Percentiles rank a stretch among this genome's conserved stretches.
Conservation (phyloP, 768 basidiomycete genomes). For the Russula sp. region DNA sequence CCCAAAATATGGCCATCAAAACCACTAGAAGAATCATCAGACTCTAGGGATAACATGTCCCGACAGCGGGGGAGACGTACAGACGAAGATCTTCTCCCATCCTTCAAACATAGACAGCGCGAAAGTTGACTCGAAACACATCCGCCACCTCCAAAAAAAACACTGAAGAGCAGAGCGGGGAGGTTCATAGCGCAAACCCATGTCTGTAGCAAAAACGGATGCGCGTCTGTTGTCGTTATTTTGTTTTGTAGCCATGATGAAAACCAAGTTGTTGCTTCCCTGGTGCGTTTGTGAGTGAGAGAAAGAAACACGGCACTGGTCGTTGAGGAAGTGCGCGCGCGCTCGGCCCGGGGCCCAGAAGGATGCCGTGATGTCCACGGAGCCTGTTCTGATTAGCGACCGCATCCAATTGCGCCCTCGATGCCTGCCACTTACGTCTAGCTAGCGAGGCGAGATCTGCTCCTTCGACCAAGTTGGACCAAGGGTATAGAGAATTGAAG, state of each 20-base stretch:
- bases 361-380: too few relatives aligned
- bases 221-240: not conserved
- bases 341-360: too few relatives aligned
- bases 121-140: conserved; percentile 54
- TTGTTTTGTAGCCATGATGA: conserved; percentile 6
- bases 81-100: conserved; percentile 58
- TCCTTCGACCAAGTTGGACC: too few relatives aligned
- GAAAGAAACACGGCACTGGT: too few relatives aligned
- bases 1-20: conserved; percentile 33
- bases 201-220: conserved; percentile 23
- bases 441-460: too few relatives aligned
- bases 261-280: not conserved
- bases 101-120: conserved; percentile 54
- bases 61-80: conserved; percentile 32
- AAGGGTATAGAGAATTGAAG: too few relatives aligned
- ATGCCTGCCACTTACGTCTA: too few relatives aligned
- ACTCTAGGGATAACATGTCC: conserved; percentile 8
- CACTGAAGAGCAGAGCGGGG: conserved; percentile 22
- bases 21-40: not conserved
- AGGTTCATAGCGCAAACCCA: conserved; percentile 25
- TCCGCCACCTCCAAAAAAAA: conserved; percentile 44
- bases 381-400: too few relatives aligned
- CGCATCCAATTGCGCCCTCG: too few relatives aligned
- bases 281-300: not conserved
- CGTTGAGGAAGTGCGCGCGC: too few relatives aligned